These are phyloP conservation scores for Scutellaria barbata DNA, from an alignment of 257 asterid genomes.

Conservation along the genomic window DNA sequence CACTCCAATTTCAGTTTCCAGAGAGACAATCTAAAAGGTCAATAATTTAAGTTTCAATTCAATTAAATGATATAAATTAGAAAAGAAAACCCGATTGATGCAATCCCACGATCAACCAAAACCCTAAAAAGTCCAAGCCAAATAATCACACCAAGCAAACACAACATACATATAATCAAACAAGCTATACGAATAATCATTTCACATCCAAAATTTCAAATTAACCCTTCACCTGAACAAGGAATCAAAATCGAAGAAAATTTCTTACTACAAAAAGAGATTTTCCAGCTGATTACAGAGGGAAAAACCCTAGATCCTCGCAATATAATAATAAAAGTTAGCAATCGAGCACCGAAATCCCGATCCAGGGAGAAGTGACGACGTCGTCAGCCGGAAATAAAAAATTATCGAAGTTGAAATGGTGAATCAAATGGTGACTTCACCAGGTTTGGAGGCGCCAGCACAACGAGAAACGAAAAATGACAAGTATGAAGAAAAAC, in stretches of 20 bases:
- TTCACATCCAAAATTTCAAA: slow-evolving; percentile 9
- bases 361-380: slow-evolving; percentile 21
- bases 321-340: slow-evolving; percentile 16
- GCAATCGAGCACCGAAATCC: slow-evolving; percentile 34
- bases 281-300: slow-evolving; percentile 32
- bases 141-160: slow-evolving; percentile 13
- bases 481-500: neutral
- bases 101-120: neutral
- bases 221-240: slow-evolving; percentile 7
- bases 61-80: neutral
- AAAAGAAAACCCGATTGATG: neutral
- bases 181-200: slow-evolving; percentile 2
- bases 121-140: slow-evolving; percentile 31
- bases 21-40: slow-evolving; percentile 4
- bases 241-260: slow-evolving; percentile 30
- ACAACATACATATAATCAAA: slow-evolving; percentile 17
- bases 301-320: slow-evolving; percentile 39
- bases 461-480: slow-evolving; percentile 9
- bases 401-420: slow-evolving; percentile 17
- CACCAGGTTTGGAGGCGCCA: slow-evolving; percentile 12
- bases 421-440: slow-evolving; percentile 24
- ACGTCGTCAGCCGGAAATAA: slow-evolving; percentile 11
- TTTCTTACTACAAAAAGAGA: slow-evolving; percentile 32
- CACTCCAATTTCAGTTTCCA: neutral
- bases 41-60: neutral